Evolutionary conservation across 306 rosid species (phyloP), one percentile per base, ranked within the genome.

Genomic region (Hylodesmum podocarpum): DNA sequence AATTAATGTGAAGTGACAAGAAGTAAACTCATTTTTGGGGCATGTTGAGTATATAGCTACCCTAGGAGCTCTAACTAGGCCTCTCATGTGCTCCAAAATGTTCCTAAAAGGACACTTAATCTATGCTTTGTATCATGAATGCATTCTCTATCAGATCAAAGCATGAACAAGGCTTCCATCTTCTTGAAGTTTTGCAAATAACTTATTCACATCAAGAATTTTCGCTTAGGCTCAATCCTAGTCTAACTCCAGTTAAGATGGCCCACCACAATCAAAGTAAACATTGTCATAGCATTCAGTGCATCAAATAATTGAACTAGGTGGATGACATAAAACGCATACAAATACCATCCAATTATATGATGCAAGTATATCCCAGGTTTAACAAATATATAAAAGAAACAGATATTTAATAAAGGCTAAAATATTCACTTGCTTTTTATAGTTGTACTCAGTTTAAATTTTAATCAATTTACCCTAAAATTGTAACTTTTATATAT

Each of bases 261-360:
- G 73, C 57, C 80, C 79, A 84, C 77, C 63, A 65, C 12, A 15
- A 62, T 73, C 67, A 70, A 40, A 71, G 46, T 25, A 50, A 53
- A 37, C 79, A 66, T 71, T 67, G 67, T 36, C 4, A 34, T 37
- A 22, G 29, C n/a, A 10, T 22, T 29, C 18, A 66, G 61, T 64
- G 65, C 66, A 62, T 12, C 37, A 34, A 73, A 77, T 78, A 61
- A 62, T 63, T 63, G 68, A 80, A 78, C 65, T 57, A 49, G 49
- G 47, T 55, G 64, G 57, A 72, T 43, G 24, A 77, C 71, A 28
- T 9, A 28, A 28, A 77, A 25, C 19, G 37, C 44, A 27, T 43
- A 49, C 54, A 69, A 11, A 27, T 53, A 58, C 62, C 80, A 11
- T 72, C 21, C 85, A 51, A 77, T 68, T 13, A 73, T 58, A 73